Base-by-base conservation (phyloP, 176 grass and related monocot genomes). In the Phragmites australis region DNA sequence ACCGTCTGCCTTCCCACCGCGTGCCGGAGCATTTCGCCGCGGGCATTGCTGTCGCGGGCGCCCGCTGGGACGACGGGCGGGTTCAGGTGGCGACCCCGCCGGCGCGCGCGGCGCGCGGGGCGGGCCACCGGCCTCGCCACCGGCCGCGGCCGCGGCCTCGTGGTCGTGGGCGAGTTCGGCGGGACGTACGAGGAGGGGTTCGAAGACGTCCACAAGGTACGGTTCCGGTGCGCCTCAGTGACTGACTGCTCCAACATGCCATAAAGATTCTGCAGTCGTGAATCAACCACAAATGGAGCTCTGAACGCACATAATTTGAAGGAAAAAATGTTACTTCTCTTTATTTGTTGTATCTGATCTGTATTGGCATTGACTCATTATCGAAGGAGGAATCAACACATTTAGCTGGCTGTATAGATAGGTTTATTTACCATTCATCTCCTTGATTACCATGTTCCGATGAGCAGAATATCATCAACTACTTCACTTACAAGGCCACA, bases 401-500 rank as follows among this genome's bases (percentile, higher is more conserved):
- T 30, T 31, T 16, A 25, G 19, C 60, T 65, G 17, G 22, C n/a
- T 55, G 14, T 44, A 10, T 56, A 31, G 17, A 56, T 21, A 54
- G 70, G 6, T 37, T 37, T 16, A 16, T 65, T 34, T 21, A 6
- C 31, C 34, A 11, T 29, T 31, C 15, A 14, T 61, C 6, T 30
- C 17, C 2, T 31, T 29, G 9, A 15, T 55, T 66, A 32, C 1
- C 26, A 26, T 59, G 27, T 42, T 27, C 60, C 57, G 37, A 55
- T 72, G 78, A 82, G 71, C 88, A 98, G 96, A 89, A 98, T 72
- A 80, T 95, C 49, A 86, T 93, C 29, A 90, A 93, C 58, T 98
- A 94, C 88, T 94, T 98, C 84, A 98, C 96, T 22, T 94, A 94
- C 78, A 98, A 98, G 90, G 96, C 96, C 51, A 88, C 87, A 65